These are phyloP conservation scores for Castanospermum australe DNA, from an alignment of 306 rosid species.

Conservation along the genomic window DNA sequence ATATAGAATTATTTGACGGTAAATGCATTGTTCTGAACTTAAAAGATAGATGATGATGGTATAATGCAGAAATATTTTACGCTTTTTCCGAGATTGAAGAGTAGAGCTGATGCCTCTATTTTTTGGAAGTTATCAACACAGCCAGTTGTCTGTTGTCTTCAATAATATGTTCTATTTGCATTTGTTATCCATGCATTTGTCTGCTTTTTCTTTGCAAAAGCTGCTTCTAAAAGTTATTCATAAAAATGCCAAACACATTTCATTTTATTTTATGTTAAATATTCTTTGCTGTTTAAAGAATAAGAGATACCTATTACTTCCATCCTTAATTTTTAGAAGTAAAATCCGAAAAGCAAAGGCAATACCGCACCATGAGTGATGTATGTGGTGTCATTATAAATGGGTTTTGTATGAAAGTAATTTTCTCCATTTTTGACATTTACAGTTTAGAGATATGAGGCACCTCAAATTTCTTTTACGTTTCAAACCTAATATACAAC, in stretches of 20 bases:
- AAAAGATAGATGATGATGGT: not conserved
- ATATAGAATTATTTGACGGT: too few species aligned
- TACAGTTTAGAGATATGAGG: not conserved
- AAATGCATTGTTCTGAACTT: slow-evolving; percentile 7
- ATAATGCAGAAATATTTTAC: not conserved
- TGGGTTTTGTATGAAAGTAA: not conserved
- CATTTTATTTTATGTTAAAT: not conserved
- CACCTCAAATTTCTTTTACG: not conserved
- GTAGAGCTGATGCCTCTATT: not conserved
- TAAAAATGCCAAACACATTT: not conserved
- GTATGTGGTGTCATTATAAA: not conserved
- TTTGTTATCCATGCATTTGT: not conserved
- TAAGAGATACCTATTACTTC: not conserved
- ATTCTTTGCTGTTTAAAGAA: not conserved
- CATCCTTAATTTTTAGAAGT: not conserved
- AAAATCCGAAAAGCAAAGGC: not conserved
- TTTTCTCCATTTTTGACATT: not conserved
- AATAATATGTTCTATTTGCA: not conserved
- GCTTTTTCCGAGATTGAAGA: not conserved
- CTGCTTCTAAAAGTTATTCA: not conserved
- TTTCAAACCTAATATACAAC: not conserved
- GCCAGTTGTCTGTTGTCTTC: not conserved
- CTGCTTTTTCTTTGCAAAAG: not conserved
- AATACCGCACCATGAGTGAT: not conserved
- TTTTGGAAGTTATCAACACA: not conserved